These are phyloP conservation scores for Suhomyces atakaporum DNA, from an alignment of 1,139 yeast species.

Conservation along the genomic window DNA sequence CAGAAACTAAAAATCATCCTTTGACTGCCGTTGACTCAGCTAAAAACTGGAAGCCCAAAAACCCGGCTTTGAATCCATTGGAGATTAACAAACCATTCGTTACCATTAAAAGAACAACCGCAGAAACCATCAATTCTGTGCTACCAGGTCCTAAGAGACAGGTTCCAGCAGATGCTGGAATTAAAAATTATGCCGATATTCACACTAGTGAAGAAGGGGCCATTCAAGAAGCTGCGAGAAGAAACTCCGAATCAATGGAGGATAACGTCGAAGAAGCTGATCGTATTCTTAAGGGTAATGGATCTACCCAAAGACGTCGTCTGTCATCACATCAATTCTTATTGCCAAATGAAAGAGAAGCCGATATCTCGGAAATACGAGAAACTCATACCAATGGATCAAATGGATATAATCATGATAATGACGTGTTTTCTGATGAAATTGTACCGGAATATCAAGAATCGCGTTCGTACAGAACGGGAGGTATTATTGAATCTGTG, in stretches of 20 bases:
- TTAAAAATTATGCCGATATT: conserved; percentile 39
- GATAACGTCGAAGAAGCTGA: conserved; percentile 12
- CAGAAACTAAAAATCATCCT: conserved; percentile 1
- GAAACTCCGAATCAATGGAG: conserved; percentile 13
- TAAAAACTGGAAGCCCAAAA: conserved; percentile 54
- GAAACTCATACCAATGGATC: conserved; percentile 1
- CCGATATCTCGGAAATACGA: conserved; percentile 31
- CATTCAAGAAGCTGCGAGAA: conserved; percentile 32
- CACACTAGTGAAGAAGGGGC: conserved; percentile 57
- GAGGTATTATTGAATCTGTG: conserved; percentile 83
- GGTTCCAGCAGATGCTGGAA: conserved; percentile 17
- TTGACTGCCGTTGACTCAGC: conserved; percentile 18
- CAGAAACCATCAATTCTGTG: conserved; percentile 27
- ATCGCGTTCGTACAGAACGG: conserved; percentile 49
- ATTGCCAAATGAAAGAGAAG: conserved; percentile 31
- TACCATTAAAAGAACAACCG: conserved; percentile 60
- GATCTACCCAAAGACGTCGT: not conserved
- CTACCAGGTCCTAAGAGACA: conserved; percentile 25
- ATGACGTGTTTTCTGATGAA: conserved; percentile 2
- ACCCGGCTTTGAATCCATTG: conserved; percentile 81
- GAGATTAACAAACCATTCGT: conserved; percentile 70
- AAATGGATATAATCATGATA: not conserved
- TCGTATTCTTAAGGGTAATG: conserved; percentile 2
- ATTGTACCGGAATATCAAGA: conserved; percentile 32
- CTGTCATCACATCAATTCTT: conserved; percentile 12